Conservation (phyloP, 192 early-diverging fungal genomes). For the Coemansia sp. region DNA sequence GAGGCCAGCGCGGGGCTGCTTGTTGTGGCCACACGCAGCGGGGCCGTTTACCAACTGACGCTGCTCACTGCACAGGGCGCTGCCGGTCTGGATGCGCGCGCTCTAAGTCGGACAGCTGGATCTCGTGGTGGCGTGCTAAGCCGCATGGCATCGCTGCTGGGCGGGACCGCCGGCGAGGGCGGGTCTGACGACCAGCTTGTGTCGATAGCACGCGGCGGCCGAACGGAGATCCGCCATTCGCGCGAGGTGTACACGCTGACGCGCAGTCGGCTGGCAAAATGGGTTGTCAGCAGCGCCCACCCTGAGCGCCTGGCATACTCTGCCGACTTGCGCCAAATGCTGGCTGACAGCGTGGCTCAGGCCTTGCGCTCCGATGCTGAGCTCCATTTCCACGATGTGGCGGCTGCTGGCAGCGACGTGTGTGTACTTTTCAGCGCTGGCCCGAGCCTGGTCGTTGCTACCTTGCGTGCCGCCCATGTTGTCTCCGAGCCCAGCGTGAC, state of each 20-base stretch:
- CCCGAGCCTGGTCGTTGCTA: conserved; percentile 17
- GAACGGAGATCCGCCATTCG: conserved; percentile 51
- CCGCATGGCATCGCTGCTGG: conserved; percentile 50
- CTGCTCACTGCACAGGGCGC: conserved; percentile 23
- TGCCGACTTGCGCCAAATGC: conserved; percentile 14
- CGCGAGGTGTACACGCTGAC: conserved; percentile 51
- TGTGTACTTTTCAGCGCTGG: conserved; percentile 25
- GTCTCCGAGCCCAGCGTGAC: conserved; percentile 24
- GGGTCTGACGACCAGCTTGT: conserved; percentile 29
- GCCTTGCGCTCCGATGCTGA: conserved; percentile 16
- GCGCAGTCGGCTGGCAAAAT: conserved; percentile 39
- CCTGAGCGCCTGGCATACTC: conserved; percentile 28
- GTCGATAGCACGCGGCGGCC: conserved; percentile 33
- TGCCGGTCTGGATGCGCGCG: conserved; percentile 19
- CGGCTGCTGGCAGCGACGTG: conserved; percentile 26
- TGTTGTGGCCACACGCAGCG: conserved; percentile 36
- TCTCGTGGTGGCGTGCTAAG: conserved; percentile 30
- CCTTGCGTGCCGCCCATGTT: conserved; percentile 24
- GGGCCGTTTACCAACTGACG: conserved; percentile 35
- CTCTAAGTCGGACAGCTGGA: conserved; percentile 22
- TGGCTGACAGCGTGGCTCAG: conserved; percentile 13
- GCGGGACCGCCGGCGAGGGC: conserved; percentile 15
- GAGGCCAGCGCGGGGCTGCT: conserved; percentile 26
- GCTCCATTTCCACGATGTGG: conserved; percentile 30
- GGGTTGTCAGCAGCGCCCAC: conserved; percentile 48